Conservation (phyloP, 2,329 filamentous ascomycete genomes). For the Trichoderma sp. region DNA sequence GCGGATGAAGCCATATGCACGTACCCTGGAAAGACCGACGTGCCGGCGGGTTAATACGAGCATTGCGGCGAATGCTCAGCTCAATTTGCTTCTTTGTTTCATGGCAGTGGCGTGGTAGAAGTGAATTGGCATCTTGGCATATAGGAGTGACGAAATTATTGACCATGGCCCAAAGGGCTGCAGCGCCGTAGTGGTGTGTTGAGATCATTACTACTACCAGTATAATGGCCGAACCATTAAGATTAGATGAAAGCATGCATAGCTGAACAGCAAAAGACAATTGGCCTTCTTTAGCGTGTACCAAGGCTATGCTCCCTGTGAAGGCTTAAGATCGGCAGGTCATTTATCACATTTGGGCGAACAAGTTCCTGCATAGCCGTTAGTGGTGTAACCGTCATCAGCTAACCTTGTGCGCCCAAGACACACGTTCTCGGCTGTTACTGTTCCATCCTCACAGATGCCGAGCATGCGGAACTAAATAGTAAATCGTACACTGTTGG, state of each 20-base stretch:
- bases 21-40: neutral
- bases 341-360: neutral
- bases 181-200: neutral
- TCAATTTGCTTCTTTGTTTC: neutral
- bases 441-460: neutral
- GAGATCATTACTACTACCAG: neutral
- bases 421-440: neutral
- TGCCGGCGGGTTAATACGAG: neutral
- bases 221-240: neutral
- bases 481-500: neutral
- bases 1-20: neutral
- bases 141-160: neutral
- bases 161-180: neutral
- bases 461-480: neutral
- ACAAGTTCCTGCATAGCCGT: slow-evolving; percentile 8
- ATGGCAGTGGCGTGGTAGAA: neutral
- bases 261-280: neutral
- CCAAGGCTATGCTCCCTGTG: neutral
- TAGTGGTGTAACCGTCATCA: neutral
- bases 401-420: neutral
- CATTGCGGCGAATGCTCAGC: neutral
- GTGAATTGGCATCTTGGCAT: neutral
- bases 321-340: neutral
- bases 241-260: neutral
- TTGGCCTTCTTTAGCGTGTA: neutral